These are phyloP conservation scores for Naumovozyma baii DNA, from an alignment of 805 yeast genomes.

Conservation along the genomic window DNA sequence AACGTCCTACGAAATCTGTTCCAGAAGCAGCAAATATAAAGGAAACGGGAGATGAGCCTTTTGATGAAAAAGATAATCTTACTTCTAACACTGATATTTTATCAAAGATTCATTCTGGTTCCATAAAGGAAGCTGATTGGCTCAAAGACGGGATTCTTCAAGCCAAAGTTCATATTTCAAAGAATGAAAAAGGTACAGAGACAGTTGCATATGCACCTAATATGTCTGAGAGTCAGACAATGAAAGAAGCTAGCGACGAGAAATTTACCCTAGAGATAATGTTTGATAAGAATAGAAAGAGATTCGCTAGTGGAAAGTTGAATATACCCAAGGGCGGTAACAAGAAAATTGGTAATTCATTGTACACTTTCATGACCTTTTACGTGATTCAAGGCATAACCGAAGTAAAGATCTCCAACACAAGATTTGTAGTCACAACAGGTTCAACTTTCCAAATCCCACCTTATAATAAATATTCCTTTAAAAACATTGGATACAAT, in stretches of 20 bases:
- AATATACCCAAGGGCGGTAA: slow-evolving; percentile 57
- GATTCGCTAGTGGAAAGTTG: slow-evolving; percentile 65
- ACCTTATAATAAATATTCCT: slow-evolving; percentile 60
- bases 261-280: slow-evolving; percentile 54
- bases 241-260: slow-evolving; percentile 36
- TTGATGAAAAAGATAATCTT: slow-evolving; percentile 1
- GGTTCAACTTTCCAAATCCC: slow-evolving; percentile 83
- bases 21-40: not conserved
- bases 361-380: slow-evolving; percentile 59
- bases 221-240: slow-evolving; percentile 37
- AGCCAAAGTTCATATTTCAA: slow-evolving; percentile 23
- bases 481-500: slow-evolving; percentile 50
- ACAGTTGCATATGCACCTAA: slow-evolving; percentile 57
- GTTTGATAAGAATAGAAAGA: slow-evolving; percentile 52
- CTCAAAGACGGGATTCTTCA: slow-evolving; percentile 22
- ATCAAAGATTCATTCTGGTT: slow-evolving; percentile 17
- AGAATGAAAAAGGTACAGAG: slow-evolving; percentile 16
- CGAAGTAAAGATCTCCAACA: slow-evolving; percentile 55
- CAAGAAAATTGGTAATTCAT: slow-evolving; percentile 46
- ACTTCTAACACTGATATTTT: slow-evolving; percentile 15
- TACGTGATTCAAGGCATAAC: slow-evolving; percentile 63
- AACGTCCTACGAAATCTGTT: not conserved
- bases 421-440: slow-evolving; percentile 47
- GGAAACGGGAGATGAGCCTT: not conserved
- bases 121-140: slow-evolving; percentile 21